Evolutionary conservation across 2,329 filamentous ascomycete genomes (phyloP), one percentile per base, ranked within the genome.

Genomic region (Aspergillus quadricinctus): DNA sequence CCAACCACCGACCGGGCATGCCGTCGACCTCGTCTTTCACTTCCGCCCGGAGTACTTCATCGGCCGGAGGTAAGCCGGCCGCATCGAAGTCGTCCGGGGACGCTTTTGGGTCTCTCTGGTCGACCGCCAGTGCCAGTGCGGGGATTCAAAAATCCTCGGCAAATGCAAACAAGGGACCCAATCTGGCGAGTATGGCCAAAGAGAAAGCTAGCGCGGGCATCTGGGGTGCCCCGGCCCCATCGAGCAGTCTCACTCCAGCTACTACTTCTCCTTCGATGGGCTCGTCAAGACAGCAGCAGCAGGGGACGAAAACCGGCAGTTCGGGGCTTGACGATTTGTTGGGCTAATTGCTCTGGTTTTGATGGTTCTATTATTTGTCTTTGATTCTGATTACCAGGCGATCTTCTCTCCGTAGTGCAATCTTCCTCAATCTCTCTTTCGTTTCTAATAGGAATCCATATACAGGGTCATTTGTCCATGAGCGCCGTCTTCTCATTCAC

Each of bases 141-240:
- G 86, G 87, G 49, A 83, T 92, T 62, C 92, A 92, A 79, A 95
- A 94, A 77, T 76, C 82, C 1, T 80, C 76, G 58, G 82, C 86
- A 2, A 79, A 82, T 11, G 80, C 78, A 9, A 78, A 81, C 53
- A 81, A 86, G 57, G 88, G 88, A 0, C 87, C 91, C 52, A 92
- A 92, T 54, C 83, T 99, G 77, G 92, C 92, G 29, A 92, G 96
- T 72, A 85, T 99, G 74, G 93, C 92, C n/a, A 97, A 97, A 80
- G 92, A 97, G 76, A 97, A 97, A 82, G 94, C 92, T 57, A 92
- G 87, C 66, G 92, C 92, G 17, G 92, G 92, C 7, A 90, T 99
- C 61, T 99, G 95, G 92, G 94, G 93, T 19, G 83, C 89, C 0
- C 81, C 88, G 17, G 80, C 85, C 76, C 75, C 67, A 73, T 81